Evolutionary conservation across 805 yeast species (phyloP).

Genomic region (Hanseniaspora occidentalis): DNA sequence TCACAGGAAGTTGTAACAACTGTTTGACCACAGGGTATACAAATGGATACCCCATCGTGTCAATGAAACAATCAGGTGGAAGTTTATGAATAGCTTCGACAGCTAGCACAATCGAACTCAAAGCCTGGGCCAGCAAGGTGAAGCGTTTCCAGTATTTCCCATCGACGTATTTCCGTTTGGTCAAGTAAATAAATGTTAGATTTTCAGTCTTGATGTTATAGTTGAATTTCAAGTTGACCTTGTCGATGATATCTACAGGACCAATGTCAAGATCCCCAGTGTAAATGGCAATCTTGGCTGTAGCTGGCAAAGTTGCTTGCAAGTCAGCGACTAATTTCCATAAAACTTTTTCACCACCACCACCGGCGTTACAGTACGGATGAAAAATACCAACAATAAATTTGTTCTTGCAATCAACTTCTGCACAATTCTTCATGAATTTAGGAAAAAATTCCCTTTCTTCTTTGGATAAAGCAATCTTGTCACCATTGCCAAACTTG

Average conservation of each 20-base stretch:
- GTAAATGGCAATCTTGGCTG: constrained; percentile 40
- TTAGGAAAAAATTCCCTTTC: constrained; percentile 4
- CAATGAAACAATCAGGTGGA: constrained; percentile 84
- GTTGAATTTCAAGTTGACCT: constrained; percentile 44
- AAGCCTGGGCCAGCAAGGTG: constrained; percentile 77
- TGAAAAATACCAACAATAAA: constrained; percentile 67
- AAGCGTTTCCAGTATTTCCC: constrained; percentile 62
- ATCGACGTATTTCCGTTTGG: constrained; percentile 49
- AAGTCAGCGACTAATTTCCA: constrained; percentile 88
- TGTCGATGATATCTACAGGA: constrained; percentile 36
- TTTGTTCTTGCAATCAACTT: constrained; percentile 3
- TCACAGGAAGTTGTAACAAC: constrained; percentile 56
- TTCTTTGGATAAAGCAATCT: not conserved
- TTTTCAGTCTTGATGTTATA: constrained; percentile 38
- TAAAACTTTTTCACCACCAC: constrained; percentile 94
- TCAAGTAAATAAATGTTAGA: constrained; percentile 50
- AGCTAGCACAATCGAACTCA: constrained; percentile 62
- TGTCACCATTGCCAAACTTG: constrained; percentile 3
- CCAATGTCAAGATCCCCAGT: constrained; percentile 48
- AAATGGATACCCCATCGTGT: constrained; percentile 91
- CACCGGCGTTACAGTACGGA: constrained; percentile 92
- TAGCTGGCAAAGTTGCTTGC: constrained; percentile 37
- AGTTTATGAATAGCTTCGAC: constrained; percentile 57
- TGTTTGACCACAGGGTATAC: constrained; percentile 53
- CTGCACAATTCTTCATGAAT: constrained; percentile 1